Conservation (phyloP, 371 early-diverging fungal genomes). For the Mucor velutinosus region DNA sequence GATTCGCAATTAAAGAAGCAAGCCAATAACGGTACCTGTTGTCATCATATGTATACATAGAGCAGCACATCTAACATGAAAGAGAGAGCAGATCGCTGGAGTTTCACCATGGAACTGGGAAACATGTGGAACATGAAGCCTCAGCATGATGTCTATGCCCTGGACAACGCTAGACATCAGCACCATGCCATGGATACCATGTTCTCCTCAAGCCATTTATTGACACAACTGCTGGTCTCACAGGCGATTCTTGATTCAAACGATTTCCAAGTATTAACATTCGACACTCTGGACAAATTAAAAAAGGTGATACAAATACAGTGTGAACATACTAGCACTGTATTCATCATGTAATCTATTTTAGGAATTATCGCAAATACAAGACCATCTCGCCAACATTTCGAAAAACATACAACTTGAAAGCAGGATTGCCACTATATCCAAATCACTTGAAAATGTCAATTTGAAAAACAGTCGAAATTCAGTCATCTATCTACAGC, state of each 20-base stretch:
- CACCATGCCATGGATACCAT: conserved; percentile 14
- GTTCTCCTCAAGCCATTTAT: conserved; percentile 30
- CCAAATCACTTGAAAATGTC: conserved; percentile 49
- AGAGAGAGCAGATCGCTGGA: conserved; percentile 17
- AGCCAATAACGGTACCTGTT: conserved; percentile 11
- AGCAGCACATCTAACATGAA: neutral
- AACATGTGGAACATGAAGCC: conserved; percentile 38
- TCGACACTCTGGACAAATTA: conserved; percentile 55
- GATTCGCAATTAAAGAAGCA: conserved; percentile 23
- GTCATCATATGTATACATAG: neutral
- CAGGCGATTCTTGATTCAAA: conserved; percentile 66
- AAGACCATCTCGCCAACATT: conserved; percentile 18
- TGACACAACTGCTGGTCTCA: conserved; percentile 59
- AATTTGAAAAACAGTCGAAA: conserved; percentile 30
- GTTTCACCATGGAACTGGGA: conserved; percentile 31
- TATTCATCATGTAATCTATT: neutral
- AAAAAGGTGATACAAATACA: conserved; percentile 46
- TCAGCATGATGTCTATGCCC: neutral
- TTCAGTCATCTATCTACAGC: conserved; percentile 19
- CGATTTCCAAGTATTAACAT: conserved; percentile 51
- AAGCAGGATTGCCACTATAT: conserved; percentile 29
- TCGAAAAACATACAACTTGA: conserved; percentile 28
- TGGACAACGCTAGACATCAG: conserved; percentile 12
- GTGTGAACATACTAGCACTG: neutral
- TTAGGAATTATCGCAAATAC: conserved; percentile 23